These are phyloP conservation scores for Phytophthora colocasiae DNA, from an alignment of 352 stramenopile species.

Conservation along the genomic window DNA sequence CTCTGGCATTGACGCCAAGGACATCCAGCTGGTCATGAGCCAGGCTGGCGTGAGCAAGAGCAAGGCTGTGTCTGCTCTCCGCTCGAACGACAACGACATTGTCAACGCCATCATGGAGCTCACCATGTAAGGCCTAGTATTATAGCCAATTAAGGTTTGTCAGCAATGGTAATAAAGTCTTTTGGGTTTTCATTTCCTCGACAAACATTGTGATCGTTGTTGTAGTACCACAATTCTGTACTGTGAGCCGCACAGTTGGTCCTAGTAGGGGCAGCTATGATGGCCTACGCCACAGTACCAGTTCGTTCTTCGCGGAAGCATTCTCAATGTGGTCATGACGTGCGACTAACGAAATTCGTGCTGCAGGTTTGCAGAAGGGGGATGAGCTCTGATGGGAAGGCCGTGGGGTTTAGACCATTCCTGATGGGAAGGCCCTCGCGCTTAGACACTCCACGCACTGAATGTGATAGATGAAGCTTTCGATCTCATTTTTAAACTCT, in stretches of 20 bases:
- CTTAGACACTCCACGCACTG: too few relatives aligned
- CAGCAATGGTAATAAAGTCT: constrained; percentile 29
- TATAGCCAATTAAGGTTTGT: constrained; percentile 28
- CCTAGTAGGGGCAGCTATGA: constrained; percentile 22
- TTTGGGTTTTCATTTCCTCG: constrained; percentile 36
- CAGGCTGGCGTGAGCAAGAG: constrained; percentile 92
- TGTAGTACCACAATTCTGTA: too few relatives aligned
- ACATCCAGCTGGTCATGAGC: constrained; percentile 99
- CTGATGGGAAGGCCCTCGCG: too few relatives aligned
- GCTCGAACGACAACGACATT: constrained; percentile 99
- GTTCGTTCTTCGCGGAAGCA: constrained; percentile 19
- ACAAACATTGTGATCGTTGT: too few relatives aligned
- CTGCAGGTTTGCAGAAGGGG: too few relatives aligned
- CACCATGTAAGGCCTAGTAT: constrained; percentile 92
- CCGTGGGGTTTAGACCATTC: too few relatives aligned
- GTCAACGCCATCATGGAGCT: constrained; percentile 99
- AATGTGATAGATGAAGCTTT: too few relatives aligned
- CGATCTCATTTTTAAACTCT: too few relatives aligned
- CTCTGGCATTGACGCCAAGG: constrained; percentile 97
- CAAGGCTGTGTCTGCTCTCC: constrained; percentile 97
- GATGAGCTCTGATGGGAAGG: too few relatives aligned
- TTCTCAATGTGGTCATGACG: neutral
- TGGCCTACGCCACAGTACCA: constrained; percentile 14
- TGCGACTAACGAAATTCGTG: too few relatives aligned
- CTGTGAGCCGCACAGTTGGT: constrained; percentile 31